A percentile compares a stretch with the other conserved stretches of the same genome.
Evolutionary conservation across 345 rosid species (phyloP).

Genomic region (Odontarrhena argentea): DNA sequence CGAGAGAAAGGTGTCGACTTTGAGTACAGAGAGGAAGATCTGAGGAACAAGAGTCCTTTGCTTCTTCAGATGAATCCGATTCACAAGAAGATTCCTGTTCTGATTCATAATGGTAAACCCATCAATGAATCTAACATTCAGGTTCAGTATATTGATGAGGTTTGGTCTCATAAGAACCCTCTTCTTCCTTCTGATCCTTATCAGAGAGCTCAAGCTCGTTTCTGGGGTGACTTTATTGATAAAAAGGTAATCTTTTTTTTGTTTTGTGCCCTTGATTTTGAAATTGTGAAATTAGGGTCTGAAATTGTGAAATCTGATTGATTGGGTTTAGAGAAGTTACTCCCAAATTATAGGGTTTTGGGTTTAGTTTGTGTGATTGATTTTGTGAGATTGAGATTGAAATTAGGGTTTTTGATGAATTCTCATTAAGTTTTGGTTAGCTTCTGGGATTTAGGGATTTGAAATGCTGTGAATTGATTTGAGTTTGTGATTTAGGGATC

Average conservation of each 20-base stretch:
- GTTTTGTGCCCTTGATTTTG: neutral
- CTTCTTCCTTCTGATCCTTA: constrained; percentile 42
- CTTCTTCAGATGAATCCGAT: constrained; percentile 36
- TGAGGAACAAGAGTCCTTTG: constrained; percentile 23
- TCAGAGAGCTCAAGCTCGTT: constrained; percentile 33
- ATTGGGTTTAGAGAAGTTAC: too few species aligned
- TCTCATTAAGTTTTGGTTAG: neutral
- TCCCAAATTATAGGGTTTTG: too few species aligned
- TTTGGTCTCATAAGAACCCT: constrained; percentile 36
- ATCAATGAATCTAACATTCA: constrained; percentile 12
- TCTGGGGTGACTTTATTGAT: constrained; percentile 39
- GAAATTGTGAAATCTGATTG: too few species aligned
- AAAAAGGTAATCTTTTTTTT: constrained; percentile 14
- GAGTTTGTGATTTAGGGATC: neutral
- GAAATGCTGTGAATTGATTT: neutral
- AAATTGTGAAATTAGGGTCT: too few species aligned
- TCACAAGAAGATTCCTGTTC: constrained; percentile 40
- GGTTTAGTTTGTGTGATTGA: too few species aligned
- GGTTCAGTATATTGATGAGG: constrained; percentile 38
- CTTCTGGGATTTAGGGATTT: neutral
- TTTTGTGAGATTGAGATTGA: neutral
- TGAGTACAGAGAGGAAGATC: constrained; percentile 31
- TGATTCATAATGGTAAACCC: constrained; percentile 29
- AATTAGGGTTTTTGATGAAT: neutral
- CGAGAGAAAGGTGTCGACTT: constrained; percentile 30